A percentile compares a stretch with the other conserved stretches of the same genome.
phyloP scores from a whole-genome alignment of 495 filamentous ascomycete genomes.

The Astrothelium macrocarpum region DNA sequence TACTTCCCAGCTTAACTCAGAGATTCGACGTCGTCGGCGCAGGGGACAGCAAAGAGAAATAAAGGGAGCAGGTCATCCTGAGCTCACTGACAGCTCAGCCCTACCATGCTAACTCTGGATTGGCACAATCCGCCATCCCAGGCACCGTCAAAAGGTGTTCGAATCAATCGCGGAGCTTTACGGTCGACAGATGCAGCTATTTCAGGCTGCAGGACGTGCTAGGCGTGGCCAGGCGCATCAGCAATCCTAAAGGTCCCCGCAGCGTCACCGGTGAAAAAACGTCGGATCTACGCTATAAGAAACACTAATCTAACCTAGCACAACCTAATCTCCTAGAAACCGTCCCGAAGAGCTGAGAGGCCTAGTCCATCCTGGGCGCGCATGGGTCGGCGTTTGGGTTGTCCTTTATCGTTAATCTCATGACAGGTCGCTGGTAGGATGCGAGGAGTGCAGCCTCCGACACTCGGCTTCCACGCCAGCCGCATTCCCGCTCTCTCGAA shows the following conservation, averaged over 20 bases:
- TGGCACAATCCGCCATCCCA: background rate
- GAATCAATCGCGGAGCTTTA: background rate
- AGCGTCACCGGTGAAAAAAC: conserved; percentile 3
- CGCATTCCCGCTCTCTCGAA: no score
- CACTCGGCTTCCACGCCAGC: no score
- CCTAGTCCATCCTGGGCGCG: no score
- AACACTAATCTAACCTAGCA: conserved; percentile 6
- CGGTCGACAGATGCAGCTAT: background rate
- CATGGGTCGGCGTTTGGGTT: background rate
- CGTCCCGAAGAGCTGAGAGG: conserved; percentile 2
- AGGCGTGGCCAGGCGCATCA: background rate
- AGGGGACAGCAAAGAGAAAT: background rate
- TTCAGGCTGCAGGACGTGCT: conserved; percentile 2
- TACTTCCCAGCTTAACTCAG: background rate
- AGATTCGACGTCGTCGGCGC: background rate
- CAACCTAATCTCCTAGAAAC: background rate
- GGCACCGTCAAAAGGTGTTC: conserved; percentile 3
- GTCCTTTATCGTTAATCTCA: background rate
- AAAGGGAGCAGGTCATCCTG: background rate
- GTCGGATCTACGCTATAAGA: conserved; percentile 6
- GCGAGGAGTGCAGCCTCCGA: no score
- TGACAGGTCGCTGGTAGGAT: background rate
- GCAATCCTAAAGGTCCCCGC: background rate
- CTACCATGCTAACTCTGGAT: conserved; percentile 1
- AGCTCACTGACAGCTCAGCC: background rate